Evolutionary conservation across 2,329 filamentous ascomycete genomes (phyloP).

Genomic region (Anthostomella pinea): DNA sequence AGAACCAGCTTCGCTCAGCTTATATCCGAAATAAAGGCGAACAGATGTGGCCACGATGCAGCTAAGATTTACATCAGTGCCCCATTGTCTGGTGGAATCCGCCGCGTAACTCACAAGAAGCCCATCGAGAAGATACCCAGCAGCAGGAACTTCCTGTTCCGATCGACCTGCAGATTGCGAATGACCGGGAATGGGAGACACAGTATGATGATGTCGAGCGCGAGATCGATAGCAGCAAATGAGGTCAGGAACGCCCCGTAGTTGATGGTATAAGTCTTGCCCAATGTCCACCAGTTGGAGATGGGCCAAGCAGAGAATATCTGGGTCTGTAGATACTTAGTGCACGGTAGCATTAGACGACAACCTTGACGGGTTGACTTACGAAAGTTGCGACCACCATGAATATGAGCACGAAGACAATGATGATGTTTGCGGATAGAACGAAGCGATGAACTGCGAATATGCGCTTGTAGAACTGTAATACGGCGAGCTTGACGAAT

Average conservation of each 20-base stretch:
- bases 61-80: constrained; percentile 1
- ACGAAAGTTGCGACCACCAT: constrained; percentile 1
- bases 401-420: constrained; percentile 1
- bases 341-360: background rate
- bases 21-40: constrained; percentile 3
- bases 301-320: constrained; percentile 4
- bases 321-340: constrained; percentile 2
- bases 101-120: constrained; percentile 4
- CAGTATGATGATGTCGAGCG: constrained; percentile 2
- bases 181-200: constrained; percentile 2
- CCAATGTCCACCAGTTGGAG: constrained; percentile 3
- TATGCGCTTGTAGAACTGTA: constrained; percentile 5
- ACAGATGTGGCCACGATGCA: constrained; percentile 1
- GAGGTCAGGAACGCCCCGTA: constrained; percentile 2
- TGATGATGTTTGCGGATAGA: constrained; percentile 1
- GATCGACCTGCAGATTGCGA: constrained; percentile 1
- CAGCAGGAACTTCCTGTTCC: constrained; percentile 1
- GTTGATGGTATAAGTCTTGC: constrained; percentile 4
- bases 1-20: constrained; percentile 1
- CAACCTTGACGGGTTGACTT: background rate
- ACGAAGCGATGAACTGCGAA: constrained; percentile 2
- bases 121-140: constrained; percentile 2
- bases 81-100: constrained; percentile 1
- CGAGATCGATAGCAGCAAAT: constrained; percentile 2
- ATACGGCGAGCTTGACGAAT: constrained; percentile 4